Conservation (phyloP, 192 early-diverging fungal genomes). For the Entomortierella beljakovae region DNA sequence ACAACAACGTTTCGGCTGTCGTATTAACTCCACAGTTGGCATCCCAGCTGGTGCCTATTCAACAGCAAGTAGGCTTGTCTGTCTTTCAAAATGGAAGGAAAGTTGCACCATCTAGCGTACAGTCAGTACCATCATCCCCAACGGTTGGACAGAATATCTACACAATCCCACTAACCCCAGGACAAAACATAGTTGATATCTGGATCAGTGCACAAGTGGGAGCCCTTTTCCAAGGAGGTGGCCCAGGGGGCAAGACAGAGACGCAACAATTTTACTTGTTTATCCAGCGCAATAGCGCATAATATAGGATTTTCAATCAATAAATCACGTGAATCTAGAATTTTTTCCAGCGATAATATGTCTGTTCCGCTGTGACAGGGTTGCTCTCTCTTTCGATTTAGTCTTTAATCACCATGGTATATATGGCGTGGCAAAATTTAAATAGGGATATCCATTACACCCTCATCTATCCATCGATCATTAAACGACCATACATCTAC, state of each 20-base stretch:
- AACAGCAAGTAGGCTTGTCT: slow-evolving; percentile 39
- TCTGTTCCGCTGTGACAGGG: not conserved
- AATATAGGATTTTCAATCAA: not conserved
- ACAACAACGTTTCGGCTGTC: slow-evolving; percentile 22
- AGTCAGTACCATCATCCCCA: slow-evolving; percentile 19
- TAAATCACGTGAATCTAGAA: not conserved
- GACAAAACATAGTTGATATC: slow-evolving; percentile 48
- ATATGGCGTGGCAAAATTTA: too few species aligned
- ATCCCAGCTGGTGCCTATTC: slow-evolving; percentile 32
- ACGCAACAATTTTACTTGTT: slow-evolving; percentile 51
- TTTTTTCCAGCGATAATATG: not conserved
- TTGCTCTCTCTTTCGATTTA: slow-evolving; percentile 40
- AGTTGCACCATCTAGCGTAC: slow-evolving; percentile 24
- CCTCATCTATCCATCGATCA: slow-evolving; percentile 38
- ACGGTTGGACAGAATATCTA: slow-evolving; percentile 42
- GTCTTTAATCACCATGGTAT: slow-evolving; percentile 48
- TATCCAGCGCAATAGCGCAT: slow-evolving; percentile 34
- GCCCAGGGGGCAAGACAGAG: slow-evolving; percentile 40
- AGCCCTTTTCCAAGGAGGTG: slow-evolving; percentile 43
- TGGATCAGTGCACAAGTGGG: slow-evolving; percentile 53
- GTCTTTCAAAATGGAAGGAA: slow-evolving; percentile 54
- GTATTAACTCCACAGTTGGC: slow-evolving; percentile 45
- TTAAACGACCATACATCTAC: not conserved
- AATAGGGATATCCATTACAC: too few species aligned
- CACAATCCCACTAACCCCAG: slow-evolving; percentile 24